Evolutionary conservation across 2,329 filamentous ascomycete species (phyloP).

Genomic region (Capronia americana): DNA sequence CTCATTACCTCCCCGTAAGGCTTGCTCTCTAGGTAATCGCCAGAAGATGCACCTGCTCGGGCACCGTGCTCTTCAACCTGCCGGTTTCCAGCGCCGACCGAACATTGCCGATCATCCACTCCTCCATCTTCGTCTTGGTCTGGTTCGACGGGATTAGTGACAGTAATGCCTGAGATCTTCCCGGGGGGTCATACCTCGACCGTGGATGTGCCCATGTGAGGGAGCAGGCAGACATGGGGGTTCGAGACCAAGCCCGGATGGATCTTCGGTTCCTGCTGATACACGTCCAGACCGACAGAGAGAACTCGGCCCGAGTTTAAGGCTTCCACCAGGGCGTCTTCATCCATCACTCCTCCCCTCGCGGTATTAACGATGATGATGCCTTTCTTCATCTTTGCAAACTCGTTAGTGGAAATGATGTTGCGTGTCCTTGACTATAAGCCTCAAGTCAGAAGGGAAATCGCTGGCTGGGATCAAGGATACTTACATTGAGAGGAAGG

Average conservation of each 20-base stretch:
- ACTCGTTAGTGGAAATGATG: slow-evolving; percentile 73
- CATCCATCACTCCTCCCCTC: slow-evolving; percentile 80
- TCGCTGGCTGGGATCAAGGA: slow-evolving; percentile 2
- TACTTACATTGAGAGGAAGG: slow-evolving; percentile 76
- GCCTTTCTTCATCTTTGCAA: slow-evolving; percentile 77
- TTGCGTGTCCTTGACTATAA: slow-evolving; percentile 67
- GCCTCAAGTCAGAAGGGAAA: slow-evolving; percentile 9
- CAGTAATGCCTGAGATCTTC: neutral
- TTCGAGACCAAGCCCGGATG: slow-evolving; percentile 77
- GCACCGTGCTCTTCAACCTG: slow-evolving; percentile 13
- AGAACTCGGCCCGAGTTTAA: slow-evolving; percentile 72
- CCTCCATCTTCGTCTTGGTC: slow-evolving; percentile 28
- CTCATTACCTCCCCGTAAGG: neutral
- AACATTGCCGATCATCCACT: slow-evolving; percentile 21
- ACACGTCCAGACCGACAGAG: slow-evolving; percentile 80
- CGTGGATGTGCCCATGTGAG: slow-evolving; percentile 86
- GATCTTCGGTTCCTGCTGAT: slow-evolving; percentile 77
- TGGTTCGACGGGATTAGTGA: neutral
- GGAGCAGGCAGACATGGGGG: slow-evolving; percentile 66
- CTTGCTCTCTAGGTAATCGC: slow-evolving; percentile 1
- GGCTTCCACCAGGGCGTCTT: slow-evolving; percentile 76
- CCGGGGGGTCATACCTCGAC: slow-evolving; percentile 54
- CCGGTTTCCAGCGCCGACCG: slow-evolving; percentile 16
- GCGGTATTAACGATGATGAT: slow-evolving; percentile 82
- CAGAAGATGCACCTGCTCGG: slow-evolving; percentile 21